Evolutionary conservation across 2,329 filamentous ascomycete genomes (phyloP).

Genomic region (Teratosphaeria viscida): DNA sequence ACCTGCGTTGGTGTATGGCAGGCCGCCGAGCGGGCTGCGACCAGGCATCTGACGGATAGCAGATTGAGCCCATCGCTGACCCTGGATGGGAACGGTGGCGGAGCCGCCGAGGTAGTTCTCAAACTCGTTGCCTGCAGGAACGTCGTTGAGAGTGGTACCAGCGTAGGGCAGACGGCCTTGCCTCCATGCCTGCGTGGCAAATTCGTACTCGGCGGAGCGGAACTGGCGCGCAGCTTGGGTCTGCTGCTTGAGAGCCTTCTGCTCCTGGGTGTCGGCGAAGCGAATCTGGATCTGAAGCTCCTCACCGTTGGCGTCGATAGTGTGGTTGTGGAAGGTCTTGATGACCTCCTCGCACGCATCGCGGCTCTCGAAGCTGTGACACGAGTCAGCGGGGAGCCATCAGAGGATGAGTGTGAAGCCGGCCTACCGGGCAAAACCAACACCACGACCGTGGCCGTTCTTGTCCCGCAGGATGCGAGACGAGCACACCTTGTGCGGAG

Average conservation of each 20-base stretch:
- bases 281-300: conserved; percentile 84
- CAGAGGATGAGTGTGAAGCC: not conserved
- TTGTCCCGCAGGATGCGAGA: conserved; percentile 90
- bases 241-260: conserved; percentile 93
- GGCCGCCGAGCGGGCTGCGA: conserved; percentile 10
- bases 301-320: conserved; percentile 50
- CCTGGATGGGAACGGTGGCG: conserved; percentile 22
- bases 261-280: conserved; percentile 91
- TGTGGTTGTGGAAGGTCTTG: conserved; percentile 66
- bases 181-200: conserved; percentile 24
- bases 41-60: conserved; percentile 14
- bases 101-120: conserved; percentile 26
- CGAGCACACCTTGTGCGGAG: conserved; percentile 73
- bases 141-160: conserved; percentile 15
- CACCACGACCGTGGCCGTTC: conserved; percentile 83
- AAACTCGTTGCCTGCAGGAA: conserved; percentile 24
- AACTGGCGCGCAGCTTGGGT: conserved; percentile 92
- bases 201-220: conserved; percentile 79
- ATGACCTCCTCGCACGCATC: conserved; percentile 88
- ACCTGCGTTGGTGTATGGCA: conserved; percentile 3
- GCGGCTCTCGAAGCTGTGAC: conserved; percentile 69
- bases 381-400: conserved; percentile 10
- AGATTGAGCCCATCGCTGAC: conserved; percentile 27
- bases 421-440: conserved; percentile 86
- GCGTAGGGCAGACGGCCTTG: conserved; percentile 21